These are phyloP conservation scores for Termitomyces sp. DNA, from an alignment of 768 basidiomycete genomes.

Conservation along the genomic window DNA sequence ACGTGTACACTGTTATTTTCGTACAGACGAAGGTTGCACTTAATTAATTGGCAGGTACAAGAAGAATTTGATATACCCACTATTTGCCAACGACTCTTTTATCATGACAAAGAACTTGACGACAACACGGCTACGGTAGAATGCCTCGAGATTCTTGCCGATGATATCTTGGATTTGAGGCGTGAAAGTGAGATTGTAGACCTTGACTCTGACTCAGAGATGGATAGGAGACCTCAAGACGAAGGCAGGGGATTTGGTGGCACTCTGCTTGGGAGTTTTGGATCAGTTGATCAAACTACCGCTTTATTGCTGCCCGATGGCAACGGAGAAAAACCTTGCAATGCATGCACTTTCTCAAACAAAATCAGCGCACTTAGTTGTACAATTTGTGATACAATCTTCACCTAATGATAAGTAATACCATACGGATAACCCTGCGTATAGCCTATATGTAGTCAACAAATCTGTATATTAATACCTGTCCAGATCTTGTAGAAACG, in stretches of 20 bases:
- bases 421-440: slow-evolving; percentile 15
- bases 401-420: slow-evolving; percentile 25
- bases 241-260: slow-evolving; percentile 72
- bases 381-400: slow-evolving; percentile 41
- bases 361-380: slow-evolving; percentile 35
- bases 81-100: slow-evolving; percentile 69
- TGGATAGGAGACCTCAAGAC: slow-evolving; percentile 40
- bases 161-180: slow-evolving; percentile 62
- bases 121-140: slow-evolving; percentile 57
- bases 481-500: slow-evolving; percentile 10
- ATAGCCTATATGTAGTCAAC: slow-evolving; percentile 11
- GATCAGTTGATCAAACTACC: slow-evolving; percentile 12
- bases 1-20: slow-evolving; percentile 15
- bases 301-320: slow-evolving; percentile 6
- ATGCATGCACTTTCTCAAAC: slow-evolving; percentile 57
- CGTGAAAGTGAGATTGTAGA: slow-evolving; percentile 59
- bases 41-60: slow-evolving; percentile 42
- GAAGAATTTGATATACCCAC: slow-evolving; percentile 62
- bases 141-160: slow-evolving; percentile 43
- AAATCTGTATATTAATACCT: slow-evolving; percentile 16
- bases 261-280: slow-evolving; percentile 53
- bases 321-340: slow-evolving; percentile 38
- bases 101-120: slow-evolving; percentile 54
- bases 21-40: not conserved
- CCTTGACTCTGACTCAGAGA: slow-evolving; percentile 48